Percentiles rank a stretch among this genome's conserved stretches.
Conservation (phyloP, 202 grass and related monocot species). For the Brachypodium distachyon region DNA sequence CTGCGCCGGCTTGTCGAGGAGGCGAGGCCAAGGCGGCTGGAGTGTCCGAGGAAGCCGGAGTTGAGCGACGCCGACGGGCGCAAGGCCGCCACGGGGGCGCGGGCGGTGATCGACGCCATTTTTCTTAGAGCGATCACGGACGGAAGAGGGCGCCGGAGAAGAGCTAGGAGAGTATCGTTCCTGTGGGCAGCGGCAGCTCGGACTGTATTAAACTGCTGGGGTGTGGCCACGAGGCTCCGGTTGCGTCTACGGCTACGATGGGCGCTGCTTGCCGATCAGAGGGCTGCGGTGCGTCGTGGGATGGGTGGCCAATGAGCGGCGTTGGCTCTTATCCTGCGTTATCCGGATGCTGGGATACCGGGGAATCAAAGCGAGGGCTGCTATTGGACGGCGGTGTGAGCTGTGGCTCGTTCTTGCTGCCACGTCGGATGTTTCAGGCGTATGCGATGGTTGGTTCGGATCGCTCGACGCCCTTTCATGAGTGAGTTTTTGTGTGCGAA, state of each 20-base stretch:
- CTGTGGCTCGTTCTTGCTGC: conserved; percentile 6
- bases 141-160: background rate
- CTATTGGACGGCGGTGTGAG: conserved; percentile 32
- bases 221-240: conserved; percentile 25
- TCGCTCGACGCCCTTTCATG: background rate
- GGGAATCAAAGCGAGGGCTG: conserved; percentile 43
- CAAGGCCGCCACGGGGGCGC: conserved; percentile 51
- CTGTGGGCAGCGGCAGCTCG: background rate
- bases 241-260: background rate
- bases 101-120: conserved; percentile 62
- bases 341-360: conserved; percentile 41
- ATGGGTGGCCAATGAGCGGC: conserved; percentile 20
- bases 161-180: background rate
- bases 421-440: conserved; percentile 28
- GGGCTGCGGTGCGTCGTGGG: background rate
- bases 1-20: background rate
- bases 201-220: conserved; percentile 43
- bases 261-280: conserved; percentile 14
- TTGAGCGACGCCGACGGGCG: conserved; percentile 45
- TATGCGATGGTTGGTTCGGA: conserved; percentile 5
- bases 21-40: conserved; percentile 29
- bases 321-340: conserved; percentile 33
- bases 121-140: background rate
- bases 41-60: conserved; percentile 34
- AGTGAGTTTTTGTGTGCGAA: too few relatives aligned